These are phyloP conservation scores for Mucor mucedo DNA, from an alignment of 371 early-diverging fungal species.

Conservation along the genomic window DNA sequence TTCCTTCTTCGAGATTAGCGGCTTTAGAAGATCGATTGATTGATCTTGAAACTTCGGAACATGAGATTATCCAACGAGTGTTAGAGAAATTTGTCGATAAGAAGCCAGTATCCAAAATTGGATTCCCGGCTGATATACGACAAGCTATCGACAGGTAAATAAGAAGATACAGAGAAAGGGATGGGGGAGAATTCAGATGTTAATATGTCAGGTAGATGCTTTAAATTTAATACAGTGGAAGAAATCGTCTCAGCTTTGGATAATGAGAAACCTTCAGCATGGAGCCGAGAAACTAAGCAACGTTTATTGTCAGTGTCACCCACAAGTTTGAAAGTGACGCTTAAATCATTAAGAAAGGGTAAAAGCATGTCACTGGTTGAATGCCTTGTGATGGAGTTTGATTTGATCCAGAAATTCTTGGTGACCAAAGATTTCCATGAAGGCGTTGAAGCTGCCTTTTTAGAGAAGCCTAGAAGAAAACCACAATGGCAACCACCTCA, in stretches of 20 bases:
- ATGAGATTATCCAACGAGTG: slow-evolving; percentile 84
- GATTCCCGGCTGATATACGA: slow-evolving; percentile 65
- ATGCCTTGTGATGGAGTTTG: slow-evolving; percentile 87
- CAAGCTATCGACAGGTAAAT: slow-evolving; percentile 74
- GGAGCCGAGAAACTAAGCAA: slow-evolving; percentile 77
- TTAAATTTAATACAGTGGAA: slow-evolving; percentile 78
- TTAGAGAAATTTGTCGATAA: slow-evolving; percentile 90
- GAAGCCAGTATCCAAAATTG: slow-evolving; percentile 32
- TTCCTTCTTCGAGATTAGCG: slow-evolving; percentile 84
- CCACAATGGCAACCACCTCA: slow-evolving; percentile 81
- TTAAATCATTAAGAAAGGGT: slow-evolving; percentile 78
- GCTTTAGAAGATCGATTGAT: slow-evolving; percentile 82
- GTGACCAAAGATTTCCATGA: slow-evolving; percentile 51
- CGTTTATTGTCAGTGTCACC: slow-evolving; percentile 78
- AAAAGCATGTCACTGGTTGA: slow-evolving; percentile 67
- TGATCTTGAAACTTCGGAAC: slow-evolving; percentile 83
- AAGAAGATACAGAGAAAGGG: not conserved
- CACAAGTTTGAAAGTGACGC: slow-evolving; percentile 85
- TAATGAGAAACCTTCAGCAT: slow-evolving; percentile 61
- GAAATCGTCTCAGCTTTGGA: slow-evolving; percentile 83
- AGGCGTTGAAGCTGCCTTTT: slow-evolving; percentile 53
- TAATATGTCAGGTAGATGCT: slow-evolving; percentile 65
- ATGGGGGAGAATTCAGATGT: no score
- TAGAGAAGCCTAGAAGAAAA: slow-evolving; percentile 53
- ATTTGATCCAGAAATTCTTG: slow-evolving; percentile 78